Evolutionary conservation across 2,329 filamentous ascomycete species (phyloP), one percentile per base, ranked within the genome.

Genomic region (Colletotrichum acutatum): DNA sequence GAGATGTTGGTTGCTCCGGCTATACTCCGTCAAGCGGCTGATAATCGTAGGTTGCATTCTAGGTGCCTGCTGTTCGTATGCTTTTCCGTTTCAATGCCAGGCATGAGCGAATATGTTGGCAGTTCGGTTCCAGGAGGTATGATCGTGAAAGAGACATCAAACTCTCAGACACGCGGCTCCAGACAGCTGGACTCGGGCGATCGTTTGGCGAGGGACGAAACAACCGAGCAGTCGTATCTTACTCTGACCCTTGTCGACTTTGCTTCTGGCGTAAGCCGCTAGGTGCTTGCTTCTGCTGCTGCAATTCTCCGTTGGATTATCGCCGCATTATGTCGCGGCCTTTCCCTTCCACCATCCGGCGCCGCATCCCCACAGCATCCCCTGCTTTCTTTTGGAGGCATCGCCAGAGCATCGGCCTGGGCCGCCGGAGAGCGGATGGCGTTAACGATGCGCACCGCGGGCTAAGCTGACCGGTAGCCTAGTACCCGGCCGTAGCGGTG

Each of bases 331-430:
- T 61, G 68, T 56, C 57, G 68, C 54, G 54, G 54, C 54, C 54
- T 61, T 59, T 59, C 24, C 65, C n/a, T 34, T 24, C 28, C 46
- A 19, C 32, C 42, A 59, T 46, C 59, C 16, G 32, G 22, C 54
- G 59, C 37, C 26, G 58, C 37, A 63, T 54, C 53, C 66, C 59
- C 66, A 69, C 59, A 42, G 42, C 52, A 54, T 54, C 32, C 54
- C 52, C 24, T 68, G 59, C 22, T 59, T 49, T 63, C 52, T 63
- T 68, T 68, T 54, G 32, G 68, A 34, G 59, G 42, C 42, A 68
- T 68, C 65, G 59, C 65, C 59, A 72, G 68, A 46, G 66, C 46
- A 68, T 59, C 53, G 58, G 59, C 63, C 53, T 72, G 59, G 24
- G 64, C 22, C 58, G 37, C 8, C 59, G 54, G 59, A 28, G 64